A percentile compares a stretch with the other conserved stretches of the same genome.
Conservation (phyloP, 345 rosid genomes). For the Linum tenue region DNA sequence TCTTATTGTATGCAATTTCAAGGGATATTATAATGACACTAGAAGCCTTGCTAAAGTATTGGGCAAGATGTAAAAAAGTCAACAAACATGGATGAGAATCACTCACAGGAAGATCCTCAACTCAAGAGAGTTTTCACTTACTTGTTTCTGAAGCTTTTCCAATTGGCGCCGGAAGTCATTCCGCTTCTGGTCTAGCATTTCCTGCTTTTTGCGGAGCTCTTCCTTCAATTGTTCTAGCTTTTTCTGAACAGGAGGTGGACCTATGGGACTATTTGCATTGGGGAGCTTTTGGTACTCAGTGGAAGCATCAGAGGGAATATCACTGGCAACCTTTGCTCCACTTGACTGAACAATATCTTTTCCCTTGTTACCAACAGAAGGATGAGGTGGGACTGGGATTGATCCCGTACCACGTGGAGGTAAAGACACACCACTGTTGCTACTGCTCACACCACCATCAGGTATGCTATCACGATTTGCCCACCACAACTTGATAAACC, state of each 20-base stretch:
- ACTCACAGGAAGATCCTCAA: no score
- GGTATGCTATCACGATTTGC: constrained; percentile 14
- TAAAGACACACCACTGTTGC: constrained; percentile 2
- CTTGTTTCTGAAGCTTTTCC: constrained; percentile 69
- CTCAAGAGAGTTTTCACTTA: constrained; percentile 6
- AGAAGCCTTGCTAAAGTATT: not conserved
- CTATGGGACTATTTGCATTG: constrained; percentile 42
- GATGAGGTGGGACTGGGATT: constrained; percentile 30
- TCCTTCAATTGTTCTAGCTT: constrained; percentile 81
- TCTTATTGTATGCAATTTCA: not conserved
- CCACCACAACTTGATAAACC: constrained; percentile 14
- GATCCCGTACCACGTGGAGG: constrained; percentile 33
- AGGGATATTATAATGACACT: not conserved
- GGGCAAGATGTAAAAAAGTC: no score
- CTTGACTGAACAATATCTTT: constrained; percentile 41
- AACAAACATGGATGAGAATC: no score
- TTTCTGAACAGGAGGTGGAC: constrained; percentile 49
- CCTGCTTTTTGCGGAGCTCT: constrained; percentile 80
- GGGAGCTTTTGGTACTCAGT: constrained; percentile 42
- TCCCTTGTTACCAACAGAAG: constrained; percentile 32
- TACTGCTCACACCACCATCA: constrained; percentile 6
- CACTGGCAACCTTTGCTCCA: constrained; percentile 27
- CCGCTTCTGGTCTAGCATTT: constrained; percentile 80
- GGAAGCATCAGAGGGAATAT: constrained; percentile 31
- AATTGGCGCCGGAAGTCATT: constrained; percentile 62